Evolutionary conservation across 164 flowering plant species (phyloP), one percentile per base, ranked within the genome.

Genomic region (Euptelea pleiosperma): DNA sequence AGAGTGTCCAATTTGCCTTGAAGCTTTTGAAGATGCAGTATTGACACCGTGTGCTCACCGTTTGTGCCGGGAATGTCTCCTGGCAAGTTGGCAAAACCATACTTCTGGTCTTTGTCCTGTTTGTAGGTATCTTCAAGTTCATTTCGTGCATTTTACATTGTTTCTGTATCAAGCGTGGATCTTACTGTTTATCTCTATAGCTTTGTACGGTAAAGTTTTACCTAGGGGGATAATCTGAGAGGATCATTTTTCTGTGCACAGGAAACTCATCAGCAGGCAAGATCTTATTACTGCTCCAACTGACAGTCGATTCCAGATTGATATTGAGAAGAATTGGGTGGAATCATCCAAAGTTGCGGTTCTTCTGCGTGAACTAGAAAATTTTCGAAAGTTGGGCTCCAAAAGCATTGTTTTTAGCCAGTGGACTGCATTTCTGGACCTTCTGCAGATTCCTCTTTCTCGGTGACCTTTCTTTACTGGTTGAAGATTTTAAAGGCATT

Each of bases 11-110:
- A 93, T 93, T 59, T 93, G 99, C 72, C 93, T 93, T 56, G 97
- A 93, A 79, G 89, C 88, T 73, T 86, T 81, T 79, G 99, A 93
- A 77, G 99, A 93, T 88, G 92, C 97, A 53, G 93, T 93, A 14
- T 78, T 93, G 73, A 93, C 97, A 52, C 95, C 99, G 57, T 93
- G 99, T 82, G 97, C 97, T 72, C 99, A 93, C 60, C 79, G 88
- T 8, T 53, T 93, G 50, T 93, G 99, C 64, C 86, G 99, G 40
- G 97, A 93, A 70, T 90, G 99, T 52, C 87, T 93, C 16, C 72
- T 93, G 71, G 86, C 87, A 24, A 93, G 97, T 71, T 93, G 96
- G 99, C 82, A 84, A 63, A 85, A 67, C 75, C 52, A 77, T 49
- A 54, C 72, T 39, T 82, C 89, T 71, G 99, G 99, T 44, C 79